A percentile compares a stretch with the other conserved stretches of the same genome.
Evolutionary conservation across 768 basidiomycete genomes (phyloP).

Genomic region (Kwoniella heveanensis): DNA sequence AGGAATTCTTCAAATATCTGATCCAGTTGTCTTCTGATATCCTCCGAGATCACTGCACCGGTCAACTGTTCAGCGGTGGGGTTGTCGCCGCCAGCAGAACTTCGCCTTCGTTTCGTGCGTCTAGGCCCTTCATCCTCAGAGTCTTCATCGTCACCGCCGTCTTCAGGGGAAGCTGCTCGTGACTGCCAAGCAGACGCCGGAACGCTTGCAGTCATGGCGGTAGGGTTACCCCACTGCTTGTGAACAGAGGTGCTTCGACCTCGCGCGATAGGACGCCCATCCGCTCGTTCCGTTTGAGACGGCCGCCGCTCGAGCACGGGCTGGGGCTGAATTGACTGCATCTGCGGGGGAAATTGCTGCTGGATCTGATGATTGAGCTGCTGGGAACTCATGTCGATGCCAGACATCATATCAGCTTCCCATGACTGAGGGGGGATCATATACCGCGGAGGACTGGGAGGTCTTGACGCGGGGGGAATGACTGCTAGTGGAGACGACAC

Average conservation of each 20-base stretch:
- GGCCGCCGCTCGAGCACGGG: conserved; percentile 19
- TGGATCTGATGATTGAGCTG: background rate
- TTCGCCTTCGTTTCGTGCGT: conserved; percentile 44
- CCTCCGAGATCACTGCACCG: conserved; percentile 56
- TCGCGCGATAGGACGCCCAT: conserved; percentile 40
- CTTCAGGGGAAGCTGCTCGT: conserved; percentile 39
- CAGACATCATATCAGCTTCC: conserved; percentile 18
- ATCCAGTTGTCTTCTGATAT: conserved; percentile 80
- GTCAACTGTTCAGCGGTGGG: conserved; percentile 32
- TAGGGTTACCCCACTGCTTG: conserved; percentile 29
- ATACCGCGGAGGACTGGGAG: conserved; percentile 42
- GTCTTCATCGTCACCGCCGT: conserved; percentile 41
- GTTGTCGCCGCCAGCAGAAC: conserved; percentile 38
- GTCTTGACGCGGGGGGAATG: conserved; percentile 47
- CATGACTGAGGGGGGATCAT: conserved; percentile 36
- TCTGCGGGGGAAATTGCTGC: background rate
- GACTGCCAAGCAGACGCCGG: conserved; percentile 44
- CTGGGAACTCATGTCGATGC: conserved; percentile 7
- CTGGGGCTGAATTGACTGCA: conserved; percentile 4
- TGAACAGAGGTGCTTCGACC: conserved; percentile 41
- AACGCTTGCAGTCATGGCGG: conserved; percentile 37
- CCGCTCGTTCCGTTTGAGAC: conserved; percentile 20
- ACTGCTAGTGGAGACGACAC: conserved; percentile 50
- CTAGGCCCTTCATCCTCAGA: conserved; percentile 45
- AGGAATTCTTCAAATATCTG: conserved; percentile 88